Percentiles rank a stretch among this genome's conserved stretches.
phyloP scores from a whole-genome alignment of 805 yeast species.

The Ogataea glucozyma region DNA sequence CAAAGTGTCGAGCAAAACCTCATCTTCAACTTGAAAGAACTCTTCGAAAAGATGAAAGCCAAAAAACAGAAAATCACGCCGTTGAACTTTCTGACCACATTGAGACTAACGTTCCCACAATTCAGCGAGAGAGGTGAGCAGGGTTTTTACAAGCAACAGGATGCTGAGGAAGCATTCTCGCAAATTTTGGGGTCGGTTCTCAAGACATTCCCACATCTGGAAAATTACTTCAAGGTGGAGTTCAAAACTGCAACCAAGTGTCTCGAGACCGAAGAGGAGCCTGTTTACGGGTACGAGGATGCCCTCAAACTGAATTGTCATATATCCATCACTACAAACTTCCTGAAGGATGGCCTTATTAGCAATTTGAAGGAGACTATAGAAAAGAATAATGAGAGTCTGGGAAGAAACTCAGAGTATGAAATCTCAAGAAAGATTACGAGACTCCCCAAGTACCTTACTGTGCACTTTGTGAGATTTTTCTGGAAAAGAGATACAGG shows the following conservation, averaged over 20 bases:
- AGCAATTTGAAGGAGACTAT: conserved; percentile 74
- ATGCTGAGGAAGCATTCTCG: conserved; percentile 95
- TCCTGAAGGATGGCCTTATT: conserved; percentile 79
- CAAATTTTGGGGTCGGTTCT: conserved; percentile 62
- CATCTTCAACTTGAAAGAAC: conserved; percentile 38
- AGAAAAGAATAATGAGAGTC: conserved; percentile 72
- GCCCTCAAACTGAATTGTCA: conserved; percentile 85
- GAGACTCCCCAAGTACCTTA: conserved; percentile 81
- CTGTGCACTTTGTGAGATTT: conserved; percentile 91
- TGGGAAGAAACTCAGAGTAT: conserved; percentile 71
- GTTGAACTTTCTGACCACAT: conserved; percentile 57
- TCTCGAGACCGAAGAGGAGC: conserved; percentile 49
- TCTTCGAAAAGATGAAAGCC: conserved; percentile 45
- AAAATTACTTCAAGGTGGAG: conserved; percentile 61
- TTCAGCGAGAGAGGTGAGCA: conserved; percentile 74
- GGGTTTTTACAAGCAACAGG: conserved; percentile 90
- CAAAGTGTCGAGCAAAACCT: conserved; percentile 30
- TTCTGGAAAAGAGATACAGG: conserved; percentile 93
- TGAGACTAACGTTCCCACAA: conserved; percentile 79
- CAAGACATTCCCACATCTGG: conserved; percentile 50
- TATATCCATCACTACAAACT: conserved; percentile 81
- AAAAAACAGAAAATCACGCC: conserved; percentile 61
- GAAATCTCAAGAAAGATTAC: conserved; percentile 62
- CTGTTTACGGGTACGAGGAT: conserved; percentile 48
- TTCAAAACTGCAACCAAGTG: conserved; percentile 67